Percentiles rank a stretch among this genome's conserved stretches.
Conservation (phyloP, 306 rosid genomes). For the Quercus berberidifolia region DNA sequence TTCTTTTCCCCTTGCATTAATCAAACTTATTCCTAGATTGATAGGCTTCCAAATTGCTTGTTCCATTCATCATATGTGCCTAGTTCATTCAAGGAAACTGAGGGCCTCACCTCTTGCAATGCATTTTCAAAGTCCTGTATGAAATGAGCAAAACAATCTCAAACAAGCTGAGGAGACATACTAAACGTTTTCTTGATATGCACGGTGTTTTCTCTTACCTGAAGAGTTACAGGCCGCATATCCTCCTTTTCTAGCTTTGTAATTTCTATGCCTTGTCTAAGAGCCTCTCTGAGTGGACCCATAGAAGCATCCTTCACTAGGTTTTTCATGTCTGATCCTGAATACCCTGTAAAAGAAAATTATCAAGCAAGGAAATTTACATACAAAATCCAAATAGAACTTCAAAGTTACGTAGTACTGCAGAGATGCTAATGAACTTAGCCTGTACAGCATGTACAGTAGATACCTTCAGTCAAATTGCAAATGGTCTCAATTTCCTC, state of each 20-base stretch:
- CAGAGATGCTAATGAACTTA: constrained; percentile 15
- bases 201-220: constrained; percentile 40
- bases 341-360: constrained; percentile 57
- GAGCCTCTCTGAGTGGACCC: constrained; percentile 96
- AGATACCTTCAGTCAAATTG: constrained; percentile 66
- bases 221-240: constrained; percentile 68
- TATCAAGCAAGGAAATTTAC: constrained; percentile 1
- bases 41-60: constrained; percentile 70
- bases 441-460: constrained; percentile 2
- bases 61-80: constrained; percentile 75
- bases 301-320: constrained; percentile 89
- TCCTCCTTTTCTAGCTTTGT: constrained; percentile 67
- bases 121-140: constrained; percentile 67
- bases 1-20: neutral
- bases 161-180: constrained; percentile 7
- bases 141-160: neutral
- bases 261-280: constrained; percentile 68
- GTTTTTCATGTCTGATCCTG: constrained; percentile 96
- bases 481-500: constrained; percentile 70
- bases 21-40: constrained; percentile 25
- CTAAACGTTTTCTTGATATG: neutral
- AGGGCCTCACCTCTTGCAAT: constrained; percentile 81
- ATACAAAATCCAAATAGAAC: constrained; percentile 9
- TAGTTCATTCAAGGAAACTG: constrained; percentile 73
- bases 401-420: neutral